phyloP scores from a whole-genome alignment of 2,329 filamentous ascomycete genomes.

The Exophiala xenobiotica region DNA sequence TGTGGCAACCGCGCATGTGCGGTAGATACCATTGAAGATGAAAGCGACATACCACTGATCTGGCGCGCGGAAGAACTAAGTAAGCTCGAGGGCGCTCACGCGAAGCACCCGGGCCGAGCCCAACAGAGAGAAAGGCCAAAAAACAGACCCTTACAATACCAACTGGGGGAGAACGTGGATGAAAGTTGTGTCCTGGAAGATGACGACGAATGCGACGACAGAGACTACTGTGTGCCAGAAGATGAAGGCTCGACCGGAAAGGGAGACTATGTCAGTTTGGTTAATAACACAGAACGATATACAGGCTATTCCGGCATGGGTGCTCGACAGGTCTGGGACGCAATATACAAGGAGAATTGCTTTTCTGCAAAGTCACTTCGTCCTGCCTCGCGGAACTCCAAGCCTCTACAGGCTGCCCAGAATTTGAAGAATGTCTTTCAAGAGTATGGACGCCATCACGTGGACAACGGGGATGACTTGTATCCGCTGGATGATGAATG shows the following conservation, averaged over 20 bases:
- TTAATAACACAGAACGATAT: slow-evolving; percentile 92
- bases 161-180: slow-evolving; percentile 79
- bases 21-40: slow-evolving; percentile 90
- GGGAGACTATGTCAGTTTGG: slow-evolving; percentile 92
- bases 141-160: slow-evolving; percentile 73
- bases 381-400: slow-evolving; percentile 28
- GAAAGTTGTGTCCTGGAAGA: slow-evolving; percentile 98
- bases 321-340: slow-evolving; percentile 88
- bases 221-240: slow-evolving; percentile 95
- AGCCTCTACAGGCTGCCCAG: slow-evolving; percentile 52
- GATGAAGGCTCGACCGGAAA: slow-evolving; percentile 84
- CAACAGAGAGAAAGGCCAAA: slow-evolving; percentile 68
- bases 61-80: slow-evolving; percentile 92
- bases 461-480: slow-evolving; percentile 48
- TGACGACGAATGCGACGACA: slow-evolving; percentile 93
- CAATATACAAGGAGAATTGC: slow-evolving; percentile 96
- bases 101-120: slow-evolving; percentile 78
- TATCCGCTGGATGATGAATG: slow-evolving; percentile 87
- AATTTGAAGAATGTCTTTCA: slow-evolving; percentile 62
- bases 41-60: slow-evolving; percentile 86
- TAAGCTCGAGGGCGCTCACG: slow-evolving; percentile 86
- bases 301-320: slow-evolving; percentile 88
- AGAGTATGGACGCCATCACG: slow-evolving; percentile 52
- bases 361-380: slow-evolving; percentile 59
- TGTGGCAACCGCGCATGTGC: slow-evolving; percentile 97